Evolutionary conservation across 441 rosid genomes (phyloP).

Genomic region (Pelargonium cotyledonis): DNA sequence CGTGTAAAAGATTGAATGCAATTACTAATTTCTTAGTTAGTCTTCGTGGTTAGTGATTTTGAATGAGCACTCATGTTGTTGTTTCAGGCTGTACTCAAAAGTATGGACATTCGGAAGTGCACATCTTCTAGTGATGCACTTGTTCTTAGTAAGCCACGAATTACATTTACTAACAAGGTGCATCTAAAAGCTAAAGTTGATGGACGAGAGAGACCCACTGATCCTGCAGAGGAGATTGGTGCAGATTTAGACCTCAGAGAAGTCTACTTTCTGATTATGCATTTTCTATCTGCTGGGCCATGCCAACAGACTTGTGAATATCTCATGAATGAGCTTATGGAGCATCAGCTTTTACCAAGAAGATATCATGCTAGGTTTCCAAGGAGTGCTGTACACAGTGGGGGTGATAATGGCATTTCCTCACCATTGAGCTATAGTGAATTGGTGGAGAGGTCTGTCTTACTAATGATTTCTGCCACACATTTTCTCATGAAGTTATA

Average conservation of each 20-base stretch:
- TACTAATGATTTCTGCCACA: neutral
- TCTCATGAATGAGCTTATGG: conserved; percentile 80
- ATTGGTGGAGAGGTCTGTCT: conserved; percentile 66
- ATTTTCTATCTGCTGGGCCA: conserved; percentile 47
- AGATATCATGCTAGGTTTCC: conserved; percentile 98
- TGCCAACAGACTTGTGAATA: conserved; percentile 71
- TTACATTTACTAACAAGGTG: conserved; percentile 33
- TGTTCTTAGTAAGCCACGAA: conserved; percentile 43
- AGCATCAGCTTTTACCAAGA: conserved; percentile 88
- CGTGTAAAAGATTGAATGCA: neutral
- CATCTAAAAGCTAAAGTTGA: conserved; percentile 41
- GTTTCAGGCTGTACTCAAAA: conserved; percentile 30
- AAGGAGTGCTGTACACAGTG: conserved; percentile 54
- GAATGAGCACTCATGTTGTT: conserved; percentile 18
- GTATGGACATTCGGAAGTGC: conserved; percentile 59
- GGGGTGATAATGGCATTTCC: conserved; percentile 71
- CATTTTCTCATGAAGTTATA: conserved; percentile 9
- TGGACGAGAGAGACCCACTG: conserved; percentile 31
- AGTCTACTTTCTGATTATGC: conserved; percentile 90
- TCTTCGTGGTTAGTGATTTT: conserved; percentile 4
- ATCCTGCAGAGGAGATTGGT: conserved; percentile 30
- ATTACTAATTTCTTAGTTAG: neutral
- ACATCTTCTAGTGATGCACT: conserved; percentile 39
- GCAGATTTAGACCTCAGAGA: conserved; percentile 75
- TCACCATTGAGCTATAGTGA: conserved; percentile 65